Conservation (phyloP, 2,329 filamentous ascomycete genomes). For the Ceratocystis smalleyi region DNA sequence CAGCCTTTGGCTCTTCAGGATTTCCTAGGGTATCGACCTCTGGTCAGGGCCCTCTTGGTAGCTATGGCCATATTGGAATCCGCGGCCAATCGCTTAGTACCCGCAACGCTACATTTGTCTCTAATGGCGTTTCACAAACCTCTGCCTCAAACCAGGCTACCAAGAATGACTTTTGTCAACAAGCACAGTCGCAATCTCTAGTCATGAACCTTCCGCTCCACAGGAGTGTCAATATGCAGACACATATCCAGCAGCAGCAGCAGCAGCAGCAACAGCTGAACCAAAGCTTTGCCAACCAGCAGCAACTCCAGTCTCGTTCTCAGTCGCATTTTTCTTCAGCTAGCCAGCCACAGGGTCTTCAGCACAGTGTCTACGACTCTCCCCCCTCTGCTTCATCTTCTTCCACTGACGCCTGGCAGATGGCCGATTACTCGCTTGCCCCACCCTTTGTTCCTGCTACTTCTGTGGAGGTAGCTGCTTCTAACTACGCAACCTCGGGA, state of each 20-base stretch:
- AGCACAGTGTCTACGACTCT: neutral
- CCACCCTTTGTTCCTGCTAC: slow-evolving; percentile 10
- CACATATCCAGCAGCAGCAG: neutral
- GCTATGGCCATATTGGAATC: neutral
- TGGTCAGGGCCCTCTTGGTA: slow-evolving; percentile 1
- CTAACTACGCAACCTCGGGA: neutral
- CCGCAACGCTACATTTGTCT: slow-evolving; percentile 1
- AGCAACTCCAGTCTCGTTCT: neutral
- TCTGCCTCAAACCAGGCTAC: neutral
- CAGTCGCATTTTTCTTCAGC: neutral
- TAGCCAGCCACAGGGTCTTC: neutral
- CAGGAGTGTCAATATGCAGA: neutral
- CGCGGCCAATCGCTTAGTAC: neutral
- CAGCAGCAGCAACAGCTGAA: neutral
- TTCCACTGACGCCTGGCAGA: neutral
- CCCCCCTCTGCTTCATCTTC: neutral
- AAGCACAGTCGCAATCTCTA: neutral
- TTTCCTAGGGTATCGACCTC: neutral
- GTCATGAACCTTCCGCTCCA: neutral
- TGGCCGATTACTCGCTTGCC: neutral
- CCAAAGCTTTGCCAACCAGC: neutral
- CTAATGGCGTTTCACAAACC: neutral
- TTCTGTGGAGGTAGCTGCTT: neutral
- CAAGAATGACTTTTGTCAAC: slow-evolving; percentile 1
- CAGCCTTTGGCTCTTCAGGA: neutral